Conservation (phyloP, 495 filamentous ascomycete genomes). For the Trichoderma virens region DNA sequence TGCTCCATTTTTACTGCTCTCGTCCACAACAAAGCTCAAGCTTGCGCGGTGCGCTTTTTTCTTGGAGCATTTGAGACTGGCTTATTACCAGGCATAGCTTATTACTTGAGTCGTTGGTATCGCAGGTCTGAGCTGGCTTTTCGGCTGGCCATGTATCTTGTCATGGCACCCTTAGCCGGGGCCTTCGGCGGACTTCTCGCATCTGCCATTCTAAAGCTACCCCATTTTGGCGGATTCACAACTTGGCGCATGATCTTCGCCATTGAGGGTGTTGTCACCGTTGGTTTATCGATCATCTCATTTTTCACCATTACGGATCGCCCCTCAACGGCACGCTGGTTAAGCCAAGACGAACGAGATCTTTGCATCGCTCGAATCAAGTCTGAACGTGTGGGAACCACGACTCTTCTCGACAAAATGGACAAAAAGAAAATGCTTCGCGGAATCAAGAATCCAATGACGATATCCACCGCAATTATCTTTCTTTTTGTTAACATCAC, state of each 20-base stretch:
- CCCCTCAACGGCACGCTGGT: too few relatives aligned
- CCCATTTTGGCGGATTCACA: slow-evolving; percentile 58
- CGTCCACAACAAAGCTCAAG: too few relatives aligned
- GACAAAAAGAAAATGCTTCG: too few relatives aligned
- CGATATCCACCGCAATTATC: slow-evolving; percentile 34
- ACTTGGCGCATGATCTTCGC: too few relatives aligned
- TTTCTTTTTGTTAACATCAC: slow-evolving; percentile 53
- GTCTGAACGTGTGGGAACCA: too few relatives aligned
- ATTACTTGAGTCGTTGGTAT: slow-evolving; percentile 67
- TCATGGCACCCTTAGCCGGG: slow-evolving; percentile 68
- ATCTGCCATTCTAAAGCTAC: slow-evolving; percentile 58
- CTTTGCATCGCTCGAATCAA: too few relatives aligned
- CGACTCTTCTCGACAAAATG: too few relatives aligned
- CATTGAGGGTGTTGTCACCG: too few relatives aligned
- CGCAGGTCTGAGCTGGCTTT: slow-evolving; percentile 50
- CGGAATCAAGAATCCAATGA: slow-evolving; percentile 1
- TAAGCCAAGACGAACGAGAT: too few relatives aligned
- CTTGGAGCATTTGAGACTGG: slow-evolving; percentile 64
- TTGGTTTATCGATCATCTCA: too few relatives aligned
- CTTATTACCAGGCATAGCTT: slow-evolving; percentile 62
- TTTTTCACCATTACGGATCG: too few relatives aligned
- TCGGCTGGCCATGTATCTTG: slow-evolving; percentile 22
- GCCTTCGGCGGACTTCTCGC: slow-evolving; percentile 75
- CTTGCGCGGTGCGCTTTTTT: slow-evolving; percentile 28
- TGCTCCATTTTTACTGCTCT: too few relatives aligned